Evolutionary conservation across 345 rosid genomes (phyloP), one percentile per base, ranked within the genome.

Genomic region (Acer campestre): DNA sequence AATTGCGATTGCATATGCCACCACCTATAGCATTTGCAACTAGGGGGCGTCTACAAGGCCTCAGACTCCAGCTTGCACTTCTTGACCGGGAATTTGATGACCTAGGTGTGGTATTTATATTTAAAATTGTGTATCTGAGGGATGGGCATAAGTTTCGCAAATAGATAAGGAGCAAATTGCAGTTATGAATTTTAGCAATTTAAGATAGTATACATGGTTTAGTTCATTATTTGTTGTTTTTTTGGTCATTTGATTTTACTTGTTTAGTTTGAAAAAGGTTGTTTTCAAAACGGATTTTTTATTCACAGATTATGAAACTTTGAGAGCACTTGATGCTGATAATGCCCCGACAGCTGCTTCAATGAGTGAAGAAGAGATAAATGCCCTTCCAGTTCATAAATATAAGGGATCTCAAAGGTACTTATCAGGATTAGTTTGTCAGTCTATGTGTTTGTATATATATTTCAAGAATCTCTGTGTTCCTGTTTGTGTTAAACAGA

Each of bases 331-430:
- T 80, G 99, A 96, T 80, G 89, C 95, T 7, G 95, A 91, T 78
- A 91, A 89, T 81, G 85, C 78, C 67, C 83, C 90, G 61, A 49
- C 92, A 25, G 81, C 80, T 61, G 77, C 79, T 79, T 96, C 98
- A 25, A 94, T 94, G 99, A 96, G 89, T 5, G 99, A 96, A 75
- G 98, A 92, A 83, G 98, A 94, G 91, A 96, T 96, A 77, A 92
- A 92, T 81, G 90, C 93, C 48, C 89, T 94, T 62, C 98, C 99
- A 64, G 91, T 96, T 75, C 97, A 91, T 80, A 89, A 90, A 82
- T 92, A 92, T 75, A 96, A 91, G 86, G 86, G 78, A 59, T 70
- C 88, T 81, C 85, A 82, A 79, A 85, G 81, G 92, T 88, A 63
- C 56, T 61, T 66, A 38, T 66, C 63, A 25, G 7, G 31, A 13